Evolutionary conservation across 2,329 filamentous ascomycete genomes (phyloP), one percentile per base, ranked within the genome.

Genomic region (Gremmenia infestans): DNA sequence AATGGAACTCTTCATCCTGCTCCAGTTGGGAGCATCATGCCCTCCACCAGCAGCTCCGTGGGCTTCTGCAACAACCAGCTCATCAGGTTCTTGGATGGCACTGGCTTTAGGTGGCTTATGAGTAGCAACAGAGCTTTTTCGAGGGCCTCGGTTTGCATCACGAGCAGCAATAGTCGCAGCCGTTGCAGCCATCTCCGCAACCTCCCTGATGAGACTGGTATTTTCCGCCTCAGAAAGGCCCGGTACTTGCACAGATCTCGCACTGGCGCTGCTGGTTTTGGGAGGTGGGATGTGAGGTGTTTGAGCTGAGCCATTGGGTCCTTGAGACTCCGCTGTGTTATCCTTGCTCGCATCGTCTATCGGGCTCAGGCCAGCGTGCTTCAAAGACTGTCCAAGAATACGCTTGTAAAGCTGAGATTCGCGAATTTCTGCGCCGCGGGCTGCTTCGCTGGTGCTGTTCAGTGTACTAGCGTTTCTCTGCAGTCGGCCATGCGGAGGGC

Each of bases 11-110:
- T 97, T 97, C 52, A 81, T 82, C 59, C 91, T 86, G 66, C 93
- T 90, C 94, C 94, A 99, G 71, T 99, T 99, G 4, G 94, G 94
- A n/a, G 94, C 94, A 72, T 99, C 94, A 67, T 99, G 95, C 0
- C 93, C 92, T 47, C 89, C 89, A 52, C 75, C 74, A 42, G 70
- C 68, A 52, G 58, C 63, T 25, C 70, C 73, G 46, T 78, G 74
- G 25, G 73, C 73, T 37, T 67, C 71, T n/a, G 58, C 61, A n/a
- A 53, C 53, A 42, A 52, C 55, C 55, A 5, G 45, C 51, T 22
- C 62, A 50, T 64, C 63, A 32, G 61, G 55, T 15, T 67, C 63
- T 43, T 73, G 65, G 7, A 63, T 58, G 11, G 72, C 70, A 28
- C 70, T 73, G 17, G 69, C 66, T 52, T 67, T 69, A 32, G 62